A percentile compares a stretch with the other conserved stretches of the same genome.
phyloP scores from a whole-genome alignment of 257 asterid species.

The Solanum ossicruentum region DNA sequence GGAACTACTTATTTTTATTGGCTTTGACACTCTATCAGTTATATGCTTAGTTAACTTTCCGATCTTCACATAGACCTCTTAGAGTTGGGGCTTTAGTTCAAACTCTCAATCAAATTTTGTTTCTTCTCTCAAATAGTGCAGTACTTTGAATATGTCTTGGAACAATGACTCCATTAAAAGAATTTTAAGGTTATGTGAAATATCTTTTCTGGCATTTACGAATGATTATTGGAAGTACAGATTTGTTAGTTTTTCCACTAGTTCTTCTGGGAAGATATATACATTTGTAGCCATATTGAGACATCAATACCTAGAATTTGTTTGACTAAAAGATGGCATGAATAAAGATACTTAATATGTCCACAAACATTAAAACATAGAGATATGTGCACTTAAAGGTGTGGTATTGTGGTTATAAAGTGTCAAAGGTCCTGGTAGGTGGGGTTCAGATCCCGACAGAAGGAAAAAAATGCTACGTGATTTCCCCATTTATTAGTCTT shows the following conservation, averaged over 20 bases:
- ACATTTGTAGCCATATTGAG: neutral
- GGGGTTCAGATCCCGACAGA: neutral
- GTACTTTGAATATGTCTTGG: neutral
- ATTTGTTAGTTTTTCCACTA: neutral
- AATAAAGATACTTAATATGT: neutral
- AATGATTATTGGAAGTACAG: neutral
- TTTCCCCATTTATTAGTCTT: neutral
- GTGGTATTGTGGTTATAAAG: neutral
- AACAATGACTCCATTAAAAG: neutral
- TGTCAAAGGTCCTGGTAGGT: neutral
- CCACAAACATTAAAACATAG: neutral
- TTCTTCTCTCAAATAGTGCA: neutral
- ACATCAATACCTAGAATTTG: neutral
- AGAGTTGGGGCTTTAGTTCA: neutral
- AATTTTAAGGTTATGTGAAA: neutral
- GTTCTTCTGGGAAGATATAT: neutral
- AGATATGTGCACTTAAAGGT: neutral
- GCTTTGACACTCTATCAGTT: neutral
- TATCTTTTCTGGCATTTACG: neutral
- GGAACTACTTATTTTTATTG: neutral
- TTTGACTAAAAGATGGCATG: neutral
- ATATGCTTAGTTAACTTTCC: neutral
- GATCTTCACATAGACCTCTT: neutral
- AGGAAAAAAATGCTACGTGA: neutral
- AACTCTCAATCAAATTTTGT: neutral